phyloP scores from a whole-genome alignment of 2,329 filamentous ascomycete species.

The Leptodontidium sp. region DNA sequence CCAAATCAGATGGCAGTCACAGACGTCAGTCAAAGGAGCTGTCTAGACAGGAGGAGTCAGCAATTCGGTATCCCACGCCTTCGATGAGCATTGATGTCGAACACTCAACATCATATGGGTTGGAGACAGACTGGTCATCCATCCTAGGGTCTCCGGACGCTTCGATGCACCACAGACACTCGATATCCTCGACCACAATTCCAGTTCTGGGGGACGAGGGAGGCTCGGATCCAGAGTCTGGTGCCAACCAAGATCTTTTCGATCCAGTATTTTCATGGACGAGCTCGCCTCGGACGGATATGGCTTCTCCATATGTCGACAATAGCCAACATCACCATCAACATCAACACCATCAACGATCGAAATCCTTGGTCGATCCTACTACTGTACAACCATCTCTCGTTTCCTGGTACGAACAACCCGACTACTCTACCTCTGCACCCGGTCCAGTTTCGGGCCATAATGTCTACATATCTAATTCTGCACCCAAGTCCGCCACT shows the following conservation, averaged over 20 bases:
- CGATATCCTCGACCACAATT: slow-evolving; percentile 26
- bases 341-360: slow-evolving; percentile 15
- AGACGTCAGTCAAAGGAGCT: slow-evolving; percentile 18
- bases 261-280: slow-evolving; percentile 29
- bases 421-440: slow-evolving; percentile 22
- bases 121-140: slow-evolving; percentile 28
- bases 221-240: slow-evolving; percentile 23
- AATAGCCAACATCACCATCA: slow-evolving; percentile 13
- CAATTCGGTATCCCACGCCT: slow-evolving; percentile 16
- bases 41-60: slow-evolving; percentile 25
- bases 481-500: slow-evolving; percentile 29
- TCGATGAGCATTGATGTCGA: slow-evolving; percentile 25
- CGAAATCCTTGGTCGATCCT: slow-evolving; percentile 30
- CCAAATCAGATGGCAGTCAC: slow-evolving; percentile 50
- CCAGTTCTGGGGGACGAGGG: slow-evolving; percentile 26
- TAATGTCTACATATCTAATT: slow-evolving; percentile 21
- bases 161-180: slow-evolving; percentile 22
- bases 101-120: slow-evolving; percentile 26
- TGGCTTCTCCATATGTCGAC: slow-evolving; percentile 25
- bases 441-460: slow-evolving; percentile 9
- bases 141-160: slow-evolving; percentile 20
- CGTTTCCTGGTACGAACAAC: slow-evolving; percentile 33
- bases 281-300: slow-evolving; percentile 18
- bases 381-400: slow-evolving; percentile 22
- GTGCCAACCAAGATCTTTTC: slow-evolving; percentile 31